phyloP scores from a whole-genome alignment of 176 grass and related monocot genomes.

The Oryza brachyantha region DNA sequence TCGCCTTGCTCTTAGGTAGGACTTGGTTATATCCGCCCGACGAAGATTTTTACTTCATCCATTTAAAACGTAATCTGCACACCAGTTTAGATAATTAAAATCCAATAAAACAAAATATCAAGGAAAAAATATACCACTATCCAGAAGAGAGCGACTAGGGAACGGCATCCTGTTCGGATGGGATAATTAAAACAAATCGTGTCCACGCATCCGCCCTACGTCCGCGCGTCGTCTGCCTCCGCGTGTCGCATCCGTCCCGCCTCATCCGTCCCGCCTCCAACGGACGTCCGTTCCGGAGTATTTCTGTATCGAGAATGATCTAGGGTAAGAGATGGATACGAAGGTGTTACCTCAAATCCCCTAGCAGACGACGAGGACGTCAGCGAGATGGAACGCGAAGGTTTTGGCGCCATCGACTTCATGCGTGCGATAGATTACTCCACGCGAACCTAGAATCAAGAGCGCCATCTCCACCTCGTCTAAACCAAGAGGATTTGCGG shows the following conservation, averaged over 20 bases:
- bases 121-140: constrained; percentile 20
- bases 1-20: constrained; percentile 30
- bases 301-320: too few species aligned
- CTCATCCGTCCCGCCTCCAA: too few species aligned
- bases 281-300: too few species aligned
- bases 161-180: too few species aligned
- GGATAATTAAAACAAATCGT: too few species aligned
- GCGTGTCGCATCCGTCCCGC: too few species aligned
- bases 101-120: background rate
- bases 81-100: constrained; percentile 51
- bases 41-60: constrained; percentile 42
- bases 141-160: too few species aligned
- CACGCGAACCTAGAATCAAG: background rate
- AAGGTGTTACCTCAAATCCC: background rate
- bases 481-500: background rate
- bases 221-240: too few species aligned
- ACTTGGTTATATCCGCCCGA: constrained; percentile 32
- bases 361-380: too few species aligned
- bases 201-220: too few species aligned
- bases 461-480: too few species aligned
- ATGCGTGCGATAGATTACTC: background rate
- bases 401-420: background rate
- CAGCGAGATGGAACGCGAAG: background rate
- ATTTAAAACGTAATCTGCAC: constrained; percentile 59
- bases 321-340: too few species aligned